Evolutionary conservation across 1,284 basidiomycete species (phyloP).

Genomic region (Coniferiporia weirii): DNA sequence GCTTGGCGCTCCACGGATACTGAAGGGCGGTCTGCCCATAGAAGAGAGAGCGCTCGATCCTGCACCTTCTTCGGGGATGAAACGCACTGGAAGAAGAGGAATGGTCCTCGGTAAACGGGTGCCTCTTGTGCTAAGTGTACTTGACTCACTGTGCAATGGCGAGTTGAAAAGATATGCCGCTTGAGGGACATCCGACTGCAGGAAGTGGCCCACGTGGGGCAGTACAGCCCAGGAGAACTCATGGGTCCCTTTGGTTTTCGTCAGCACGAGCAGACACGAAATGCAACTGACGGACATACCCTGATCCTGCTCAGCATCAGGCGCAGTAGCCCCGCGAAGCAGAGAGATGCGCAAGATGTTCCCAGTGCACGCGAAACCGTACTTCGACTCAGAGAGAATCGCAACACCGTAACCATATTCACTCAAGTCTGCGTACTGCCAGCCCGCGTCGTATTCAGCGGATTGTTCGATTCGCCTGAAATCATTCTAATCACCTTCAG

Average conservation of each 20-base stretch:
- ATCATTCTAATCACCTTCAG: conserved; percentile 57
- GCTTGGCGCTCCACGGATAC: conserved; percentile 64
- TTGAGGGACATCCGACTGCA: conserved; percentile 77
- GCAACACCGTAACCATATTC: conserved; percentile 94
- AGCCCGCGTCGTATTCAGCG: neutral
- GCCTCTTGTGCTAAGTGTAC: neutral
- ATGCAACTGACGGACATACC: conserved; percentile 36
- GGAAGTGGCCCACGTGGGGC: conserved; percentile 84
- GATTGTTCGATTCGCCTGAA: conserved; percentile 4
- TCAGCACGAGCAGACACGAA: neutral
- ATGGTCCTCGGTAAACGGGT: neutral
- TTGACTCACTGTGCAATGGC: conserved; percentile 57
- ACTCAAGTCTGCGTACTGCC: conserved; percentile 75
- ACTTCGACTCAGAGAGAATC: conserved; percentile 91
- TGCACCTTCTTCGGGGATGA: conserved; percentile 29
- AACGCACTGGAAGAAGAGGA: conserved; percentile 44
- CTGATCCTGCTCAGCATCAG: conserved; percentile 90
- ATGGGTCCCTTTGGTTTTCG: conserved; percentile 50
- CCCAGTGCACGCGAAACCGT: conserved; percentile 80
- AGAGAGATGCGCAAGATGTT: conserved; percentile 85
- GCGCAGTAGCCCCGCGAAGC: conserved; percentile 84
- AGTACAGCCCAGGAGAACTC: conserved; percentile 85
- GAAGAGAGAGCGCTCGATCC: conserved; percentile 19
- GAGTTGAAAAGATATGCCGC: conserved; percentile 87
- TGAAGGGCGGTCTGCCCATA: conserved; percentile 47